These are phyloP conservation scores for Pleurotus ostreatus DNA, from an alignment of 768 basidiomycete genomes.

Conservation along the genomic window DNA sequence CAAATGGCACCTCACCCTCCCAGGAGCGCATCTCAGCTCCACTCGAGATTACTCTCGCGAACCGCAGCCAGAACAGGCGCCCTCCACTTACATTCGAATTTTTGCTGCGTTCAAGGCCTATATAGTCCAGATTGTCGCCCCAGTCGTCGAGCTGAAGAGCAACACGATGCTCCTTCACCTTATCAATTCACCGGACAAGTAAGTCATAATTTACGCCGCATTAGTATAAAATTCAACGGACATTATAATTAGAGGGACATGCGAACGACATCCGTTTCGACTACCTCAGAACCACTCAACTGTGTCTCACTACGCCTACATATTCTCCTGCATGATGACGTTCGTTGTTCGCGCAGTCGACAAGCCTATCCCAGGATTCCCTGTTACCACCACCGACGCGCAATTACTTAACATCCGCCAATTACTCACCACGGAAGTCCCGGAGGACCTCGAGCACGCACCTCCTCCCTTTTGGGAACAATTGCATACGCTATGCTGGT, in stretches of 20 bases:
- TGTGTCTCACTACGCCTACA: background rate
- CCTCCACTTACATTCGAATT: background rate
- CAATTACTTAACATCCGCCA: too few species aligned
- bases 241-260: background rate
- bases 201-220: background rate
- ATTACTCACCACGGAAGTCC: background rate
- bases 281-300: background rate
- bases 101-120: background rate
- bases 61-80: too few species aligned
- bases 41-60: too few species aligned
- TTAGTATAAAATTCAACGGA: background rate
- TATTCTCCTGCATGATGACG: background rate
- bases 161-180: background rate
- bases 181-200: background rate
- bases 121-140: background rate
- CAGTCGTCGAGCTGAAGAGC: background rate
- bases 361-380: background rate
- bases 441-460: background rate
- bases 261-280: background rate
- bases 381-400: background rate
- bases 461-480: background rate
- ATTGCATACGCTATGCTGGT: background rate
- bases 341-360: background rate
- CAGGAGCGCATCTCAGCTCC: too few species aligned
- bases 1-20: too few species aligned